phyloP scores from a whole-genome alignment of 495 filamentous ascomycete species.

The Penicillium goetzii region DNA sequence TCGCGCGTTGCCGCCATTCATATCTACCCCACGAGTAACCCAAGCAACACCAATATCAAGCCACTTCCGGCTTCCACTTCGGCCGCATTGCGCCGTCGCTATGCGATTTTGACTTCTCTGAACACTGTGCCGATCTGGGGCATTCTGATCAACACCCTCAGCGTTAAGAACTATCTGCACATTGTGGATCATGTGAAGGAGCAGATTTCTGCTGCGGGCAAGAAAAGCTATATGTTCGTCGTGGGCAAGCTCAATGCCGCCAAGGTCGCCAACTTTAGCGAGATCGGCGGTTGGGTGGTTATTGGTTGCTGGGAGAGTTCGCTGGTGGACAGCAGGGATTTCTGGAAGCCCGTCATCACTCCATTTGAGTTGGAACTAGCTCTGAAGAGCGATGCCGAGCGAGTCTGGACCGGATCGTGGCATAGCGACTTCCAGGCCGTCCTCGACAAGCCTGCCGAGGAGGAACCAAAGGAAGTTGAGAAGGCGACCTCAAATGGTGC shows the following conservation, averaged over 20 bases:
- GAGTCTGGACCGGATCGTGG: conserved; percentile 79
- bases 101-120: conserved; percentile 81
- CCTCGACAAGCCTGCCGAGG: conserved; percentile 39
- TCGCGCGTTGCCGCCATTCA: conserved; percentile 78
- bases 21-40: conserved; percentile 68
- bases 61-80: conserved; percentile 55
- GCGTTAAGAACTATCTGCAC: conserved; percentile 84
- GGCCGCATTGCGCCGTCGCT: conserved; percentile 75
- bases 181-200: conserved; percentile 72
- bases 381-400: conserved; percentile 66
- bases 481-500: conserved; percentile 28
- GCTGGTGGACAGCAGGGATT: conserved; percentile 80
- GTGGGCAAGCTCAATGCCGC: conserved; percentile 95
- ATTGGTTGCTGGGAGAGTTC: conserved; percentile 98
- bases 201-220: conserved; percentile 73
- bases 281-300: conserved; percentile 95
- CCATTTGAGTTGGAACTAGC: conserved; percentile 86
- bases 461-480: conserved; percentile 27
- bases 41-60: conserved; percentile 37
- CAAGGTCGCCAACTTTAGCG: conserved; percentile 94
- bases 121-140: conserved; percentile 83
- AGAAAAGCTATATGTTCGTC: conserved; percentile 94
- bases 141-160: conserved; percentile 92
- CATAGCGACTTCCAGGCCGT: conserved; percentile 71
- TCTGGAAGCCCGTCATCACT: conserved; percentile 85